Percentiles rank a stretch among this genome's conserved stretches.
Evolutionary conservation across 2,329 filamentous ascomycete species (phyloP).

Genomic region (Scedosporium dehoogii): DNA sequence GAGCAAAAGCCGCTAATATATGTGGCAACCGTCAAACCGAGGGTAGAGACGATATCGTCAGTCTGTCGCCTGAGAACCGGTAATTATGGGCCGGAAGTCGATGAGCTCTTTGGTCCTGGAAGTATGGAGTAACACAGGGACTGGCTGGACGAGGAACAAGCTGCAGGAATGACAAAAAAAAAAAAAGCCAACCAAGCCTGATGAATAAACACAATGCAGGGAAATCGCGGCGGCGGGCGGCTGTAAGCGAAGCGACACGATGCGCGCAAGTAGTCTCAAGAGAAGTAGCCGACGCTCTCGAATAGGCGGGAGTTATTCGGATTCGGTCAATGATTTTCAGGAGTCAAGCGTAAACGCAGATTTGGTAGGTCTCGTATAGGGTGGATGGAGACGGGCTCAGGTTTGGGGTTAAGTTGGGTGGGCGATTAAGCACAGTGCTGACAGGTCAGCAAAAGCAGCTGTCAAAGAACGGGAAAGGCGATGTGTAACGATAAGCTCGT

Average conservation of each 20-base stretch:
- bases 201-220: not conserved
- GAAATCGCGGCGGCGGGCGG: not conserved
- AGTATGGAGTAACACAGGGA: too few species aligned
- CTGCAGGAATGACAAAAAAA: not conserved
- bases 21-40: not conserved
- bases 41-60: not conserved
- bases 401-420: not conserved
- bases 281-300: not conserved
- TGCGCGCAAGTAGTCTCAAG: not conserved
- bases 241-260: not conserved
- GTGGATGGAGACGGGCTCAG: too few species aligned
- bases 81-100: not conserved
- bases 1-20: not conserved
- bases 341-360: not conserved
- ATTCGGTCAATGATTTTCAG: not conserved
- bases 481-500: not conserved
- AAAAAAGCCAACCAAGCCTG: not conserved
- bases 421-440: not conserved
- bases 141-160: not conserved
- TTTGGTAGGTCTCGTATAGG: too few species aligned
- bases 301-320: not conserved
- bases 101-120: not conserved
- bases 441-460: not conserved
- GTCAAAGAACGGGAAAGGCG: conserved; percentile 6
- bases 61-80: not conserved